Evolutionary conservation across 768 basidiomycete species (phyloP).

Genomic region (Peribolospora baueri): DNA sequence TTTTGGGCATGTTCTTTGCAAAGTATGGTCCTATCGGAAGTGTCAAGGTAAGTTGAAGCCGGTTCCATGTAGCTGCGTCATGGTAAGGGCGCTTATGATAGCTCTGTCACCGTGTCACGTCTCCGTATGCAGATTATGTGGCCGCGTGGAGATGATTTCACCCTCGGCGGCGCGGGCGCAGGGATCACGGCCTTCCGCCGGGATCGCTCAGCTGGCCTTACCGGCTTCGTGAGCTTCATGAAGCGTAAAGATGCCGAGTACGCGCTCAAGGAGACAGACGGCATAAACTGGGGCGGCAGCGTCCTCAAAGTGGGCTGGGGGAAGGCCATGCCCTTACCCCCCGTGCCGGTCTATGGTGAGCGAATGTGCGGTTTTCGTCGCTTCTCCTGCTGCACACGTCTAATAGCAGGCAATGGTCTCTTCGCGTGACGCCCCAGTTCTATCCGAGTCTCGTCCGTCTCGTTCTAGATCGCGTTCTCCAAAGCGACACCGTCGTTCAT

Average conservation of each 20-base stretch:
- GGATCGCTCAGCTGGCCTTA: slow-evolving; percentile 48
- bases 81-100: too few species aligned
- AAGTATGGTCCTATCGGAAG: slow-evolving; percentile 61
- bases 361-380: neutral
- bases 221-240: slow-evolving; percentile 95
- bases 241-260: slow-evolving; percentile 69
- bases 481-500: slow-evolving; percentile 7
- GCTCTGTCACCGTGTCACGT: slow-evolving; percentile 36
- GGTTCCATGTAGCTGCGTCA: too few species aligned
- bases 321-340: slow-evolving; percentile 72
- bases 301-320: slow-evolving; percentile 83
- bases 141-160: slow-evolving; percentile 1
- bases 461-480: slow-evolving; percentile 27
- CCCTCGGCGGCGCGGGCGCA: slow-evolving; percentile 35
- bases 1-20: slow-evolving; percentile 73
- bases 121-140: slow-evolving; percentile 7
- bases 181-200: slow-evolving; percentile 51
- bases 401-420: neutral
- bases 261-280: slow-evolving; percentile 72
- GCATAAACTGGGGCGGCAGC: slow-evolving; percentile 81
- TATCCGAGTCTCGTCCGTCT: neutral
- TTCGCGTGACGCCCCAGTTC: too few species aligned
- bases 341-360: slow-evolving; percentile 46
- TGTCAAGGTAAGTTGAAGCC: slow-evolving; percentile 14
- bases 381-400: neutral